These are phyloP conservation scores for Luffa acutangula DNA, from an alignment of 306 rosid species.

Conservation along the genomic window DNA sequence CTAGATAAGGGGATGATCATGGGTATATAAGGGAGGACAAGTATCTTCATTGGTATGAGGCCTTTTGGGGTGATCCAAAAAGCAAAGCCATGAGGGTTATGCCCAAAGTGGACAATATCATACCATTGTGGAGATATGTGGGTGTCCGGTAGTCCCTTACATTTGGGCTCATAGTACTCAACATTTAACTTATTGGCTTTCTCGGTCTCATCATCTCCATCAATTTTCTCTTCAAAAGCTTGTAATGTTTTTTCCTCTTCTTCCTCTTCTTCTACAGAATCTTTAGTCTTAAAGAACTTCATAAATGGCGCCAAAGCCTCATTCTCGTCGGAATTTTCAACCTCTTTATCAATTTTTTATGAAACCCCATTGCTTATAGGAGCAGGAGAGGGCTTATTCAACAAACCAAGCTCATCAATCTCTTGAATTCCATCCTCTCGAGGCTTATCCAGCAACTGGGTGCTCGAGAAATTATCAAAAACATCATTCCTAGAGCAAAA, in stretches of 20 bases:
- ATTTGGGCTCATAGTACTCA: slow-evolving; percentile 89
- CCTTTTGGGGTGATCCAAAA: too few species aligned
- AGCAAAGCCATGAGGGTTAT: too few species aligned
- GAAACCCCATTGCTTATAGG: slow-evolving; percentile 23
- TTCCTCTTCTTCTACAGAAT: slow-evolving; percentile 27
- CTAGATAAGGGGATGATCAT: too few species aligned
- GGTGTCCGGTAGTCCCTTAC: too few species aligned
- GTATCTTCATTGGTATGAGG: too few species aligned
- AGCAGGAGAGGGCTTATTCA: slow-evolving; percentile 62
- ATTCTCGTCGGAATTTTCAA: slow-evolving; percentile 23
- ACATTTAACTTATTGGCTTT: slow-evolving; percentile 39
- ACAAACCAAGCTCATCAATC: slow-evolving; percentile 51
- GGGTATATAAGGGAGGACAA: too few species aligned
- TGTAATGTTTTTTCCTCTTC: slow-evolving; percentile 22
- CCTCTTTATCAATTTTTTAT: slow-evolving; percentile 28
- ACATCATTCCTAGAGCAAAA: slow-evolving; percentile 50
- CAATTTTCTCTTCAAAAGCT: slow-evolving; percentile 31
- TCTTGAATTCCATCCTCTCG: slow-evolving; percentile 29
- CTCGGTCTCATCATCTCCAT: slow-evolving; percentile 18
- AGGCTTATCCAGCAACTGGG: slow-evolving; percentile 30
- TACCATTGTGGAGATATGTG: too few species aligned
- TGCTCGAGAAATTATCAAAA: slow-evolving; percentile 42
- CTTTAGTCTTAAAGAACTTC: slow-evolving; percentile 62
- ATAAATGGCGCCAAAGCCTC: slow-evolving; percentile 71
- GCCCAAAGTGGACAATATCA: too few species aligned